Base-by-base conservation (phyloP, 345 rosid genomes). In the Citrus trifoliata region DNA sequence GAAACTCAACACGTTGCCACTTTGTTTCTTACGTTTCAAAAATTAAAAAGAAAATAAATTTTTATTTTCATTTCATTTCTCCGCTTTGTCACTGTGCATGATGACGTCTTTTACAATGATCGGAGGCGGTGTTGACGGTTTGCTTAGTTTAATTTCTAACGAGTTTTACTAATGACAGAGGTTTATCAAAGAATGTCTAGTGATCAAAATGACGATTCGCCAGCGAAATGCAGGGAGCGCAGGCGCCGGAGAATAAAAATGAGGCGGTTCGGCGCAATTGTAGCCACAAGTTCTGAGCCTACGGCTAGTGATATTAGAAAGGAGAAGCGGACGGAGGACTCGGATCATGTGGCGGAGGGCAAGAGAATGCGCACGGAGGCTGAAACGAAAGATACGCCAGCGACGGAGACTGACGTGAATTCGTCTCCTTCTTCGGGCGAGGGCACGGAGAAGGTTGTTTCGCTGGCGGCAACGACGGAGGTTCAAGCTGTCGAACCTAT, bases 171-270 rank as follows among this genome's bases (percentile, higher is more conserved):
- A 51, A 76, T 71, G 80, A 71, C 48, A 33, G 73, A 67, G 37
- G 25, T 67, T 32, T 67, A 14, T 70, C 21, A 59, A 60, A 75
- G 76, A 75, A 86, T 86, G 90, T 60, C 61, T 16, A 79, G 71
- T 51, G 80, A 82, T 27, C 77, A 77, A 10, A 87, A 74, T 60
- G 88, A 86, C 33, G 90, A 85, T 79, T 67, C 85, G 4, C 82
- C 86, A 2, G 85, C 55, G 22, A 88, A 85, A 83, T 90, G 94
- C 84, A 78, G 89, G 60, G 81, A 89, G 80, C 82, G 92, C 40
- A 88, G 94, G 51, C 88, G 85, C 32, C 80, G 88, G 16, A 81
- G 92, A 81, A 85, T 90, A 28, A 61, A 71, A 82, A 87, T 91
- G 91, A 89, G 94, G 84, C 84, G 94, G 73, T 80, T 84, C 32